A percentile compares a stretch with the other conserved stretches of the same genome.
These are phyloP conservation scores for Pilasporangium apinafurcum DNA, from an alignment of 352 stramenopile species.

Conservation along the genomic window DNA sequence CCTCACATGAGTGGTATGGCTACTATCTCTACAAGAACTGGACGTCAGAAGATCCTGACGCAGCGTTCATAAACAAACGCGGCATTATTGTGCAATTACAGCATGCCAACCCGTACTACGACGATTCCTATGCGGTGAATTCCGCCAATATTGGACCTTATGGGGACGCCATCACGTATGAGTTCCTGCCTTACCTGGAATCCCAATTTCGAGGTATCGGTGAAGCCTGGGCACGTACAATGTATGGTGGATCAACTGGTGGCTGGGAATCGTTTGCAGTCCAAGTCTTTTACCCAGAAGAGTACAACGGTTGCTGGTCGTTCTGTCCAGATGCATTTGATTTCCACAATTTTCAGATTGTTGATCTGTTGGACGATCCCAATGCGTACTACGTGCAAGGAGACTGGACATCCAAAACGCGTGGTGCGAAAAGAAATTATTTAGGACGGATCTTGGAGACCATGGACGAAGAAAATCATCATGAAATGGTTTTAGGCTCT, in stretches of 20 bases:
- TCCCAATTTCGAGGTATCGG: constrained; percentile 53
- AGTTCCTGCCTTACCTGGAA: constrained; percentile 68
- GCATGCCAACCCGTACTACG: constrained; percentile 77
- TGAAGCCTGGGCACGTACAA: constrained; percentile 56
- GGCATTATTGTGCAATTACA: constrained; percentile 74
- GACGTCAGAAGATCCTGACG: constrained; percentile 42
- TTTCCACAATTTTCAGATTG: constrained; percentile 70
- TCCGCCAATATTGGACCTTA: constrained; percentile 71
- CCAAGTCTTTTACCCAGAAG: constrained; percentile 69
- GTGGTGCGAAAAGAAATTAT: constrained; percentile 51
- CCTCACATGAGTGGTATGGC: constrained; percentile 39
- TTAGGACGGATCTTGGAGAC: constrained; percentile 59
- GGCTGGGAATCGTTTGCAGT: constrained; percentile 71
- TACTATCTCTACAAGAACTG: constrained; percentile 73
- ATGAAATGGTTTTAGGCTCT: constrained; percentile 55
- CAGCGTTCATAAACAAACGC: constrained; percentile 49
- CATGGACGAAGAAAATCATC: constrained; percentile 74
- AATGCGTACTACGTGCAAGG: constrained; percentile 69
- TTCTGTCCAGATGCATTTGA: constrained; percentile 75
- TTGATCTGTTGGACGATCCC: constrained; percentile 51
- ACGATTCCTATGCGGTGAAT: constrained; percentile 75
- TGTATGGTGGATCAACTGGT: constrained; percentile 68
- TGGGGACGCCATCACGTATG: constrained; percentile 67
- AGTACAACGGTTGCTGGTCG: constrained; percentile 77
- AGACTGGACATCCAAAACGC: constrained; percentile 71